Base-by-base conservation (phyloP, 2,329 filamentous ascomycete genomes). In the Claviceps maximensis region DNA sequence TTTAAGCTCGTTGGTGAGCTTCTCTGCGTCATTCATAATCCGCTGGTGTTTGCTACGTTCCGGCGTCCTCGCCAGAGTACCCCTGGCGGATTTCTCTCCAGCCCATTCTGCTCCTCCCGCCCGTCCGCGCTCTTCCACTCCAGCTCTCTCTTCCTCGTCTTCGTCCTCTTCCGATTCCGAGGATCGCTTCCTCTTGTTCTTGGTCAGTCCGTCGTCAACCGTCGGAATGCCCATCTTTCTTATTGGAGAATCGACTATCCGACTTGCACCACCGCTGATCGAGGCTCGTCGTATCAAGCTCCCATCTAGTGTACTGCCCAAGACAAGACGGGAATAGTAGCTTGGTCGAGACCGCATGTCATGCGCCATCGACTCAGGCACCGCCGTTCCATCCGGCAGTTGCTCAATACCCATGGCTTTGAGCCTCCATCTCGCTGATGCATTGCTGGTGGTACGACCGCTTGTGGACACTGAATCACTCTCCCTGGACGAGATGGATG, bases 331-430 rank as follows among this genome's bases (percentile, higher is more conserved):
- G 17, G 52, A 29, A 23, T 56, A 49, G 21, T 36, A 51, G 3
- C 13, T 49, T 5, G 47, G 47, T 12, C 49, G 33, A 19, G 44
- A 50, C 21, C 44, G 47, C 54, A 75, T 70, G 27, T 76, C 71
- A 38, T 70, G 59, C 13, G 74, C 74, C 42, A 80, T 66, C 2
- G 69, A 68, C 56, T 80, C 76, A 6, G 76, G 77, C 2, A 78
- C 59, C 55, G 74, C 76, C 48, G 74, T 71, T n/a, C 77, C 71
- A 56, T 80, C 72, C 4, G 74, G 70, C 70, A 78, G 72, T 56
- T 72, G 74, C 2, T 77, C 74, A 19, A 79, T 69, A 10, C 72
- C 73, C 72, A 75, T 74, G 44, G 72, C 72, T 50, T 74, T 75
- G 54, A 76, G 64, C 5, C 67, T 64, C 73, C 73, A 76, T 41